A percentile compares a stretch with the other conserved stretches of the same genome.
These are phyloP conservation scores for Stropharia rugosoannulata DNA, from an alignment of 768 basidiomycete species.

Conservation along the genomic window DNA sequence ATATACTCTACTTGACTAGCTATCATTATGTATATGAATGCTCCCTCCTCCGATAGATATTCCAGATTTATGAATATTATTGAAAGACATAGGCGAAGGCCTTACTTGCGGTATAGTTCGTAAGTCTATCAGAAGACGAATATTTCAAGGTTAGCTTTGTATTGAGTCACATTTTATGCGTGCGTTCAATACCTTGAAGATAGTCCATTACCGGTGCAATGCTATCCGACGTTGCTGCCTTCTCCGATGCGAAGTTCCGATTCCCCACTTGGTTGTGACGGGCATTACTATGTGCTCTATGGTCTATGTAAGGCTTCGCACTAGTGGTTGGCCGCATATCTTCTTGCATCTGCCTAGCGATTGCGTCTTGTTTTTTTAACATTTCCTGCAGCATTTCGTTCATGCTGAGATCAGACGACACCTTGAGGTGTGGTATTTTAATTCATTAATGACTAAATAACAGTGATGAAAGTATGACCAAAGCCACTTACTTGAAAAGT, in stretches of 20 bases:
- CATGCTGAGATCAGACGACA: constrained; percentile 12
- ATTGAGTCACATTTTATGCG: no score
- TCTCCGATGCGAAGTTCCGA: neutral
- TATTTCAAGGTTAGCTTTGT: no score
- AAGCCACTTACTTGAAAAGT: constrained; percentile 12
- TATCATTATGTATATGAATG: neutral
- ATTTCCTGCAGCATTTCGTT: constrained; percentile 10
- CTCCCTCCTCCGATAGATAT: neutral
- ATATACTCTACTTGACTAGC: neutral
- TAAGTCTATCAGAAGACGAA: no score
- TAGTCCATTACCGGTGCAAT: no score
- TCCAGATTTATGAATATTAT: neutral
- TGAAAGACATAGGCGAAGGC: neutral
- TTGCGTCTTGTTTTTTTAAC: constrained; percentile 7
- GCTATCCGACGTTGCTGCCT: neutral
- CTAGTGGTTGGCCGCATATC: no score
- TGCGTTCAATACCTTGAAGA: no score
- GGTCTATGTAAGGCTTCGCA: no score
- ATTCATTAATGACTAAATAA: neutral
- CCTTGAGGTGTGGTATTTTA: neutral
- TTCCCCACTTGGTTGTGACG: neutral
- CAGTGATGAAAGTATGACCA: neutral
- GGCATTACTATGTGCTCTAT: neutral
- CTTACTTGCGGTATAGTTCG: no score
- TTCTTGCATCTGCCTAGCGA: neutral